phyloP scores from a whole-genome alignment of 345 rosid species.

The Eucalyptus guilfoylei region DNA sequence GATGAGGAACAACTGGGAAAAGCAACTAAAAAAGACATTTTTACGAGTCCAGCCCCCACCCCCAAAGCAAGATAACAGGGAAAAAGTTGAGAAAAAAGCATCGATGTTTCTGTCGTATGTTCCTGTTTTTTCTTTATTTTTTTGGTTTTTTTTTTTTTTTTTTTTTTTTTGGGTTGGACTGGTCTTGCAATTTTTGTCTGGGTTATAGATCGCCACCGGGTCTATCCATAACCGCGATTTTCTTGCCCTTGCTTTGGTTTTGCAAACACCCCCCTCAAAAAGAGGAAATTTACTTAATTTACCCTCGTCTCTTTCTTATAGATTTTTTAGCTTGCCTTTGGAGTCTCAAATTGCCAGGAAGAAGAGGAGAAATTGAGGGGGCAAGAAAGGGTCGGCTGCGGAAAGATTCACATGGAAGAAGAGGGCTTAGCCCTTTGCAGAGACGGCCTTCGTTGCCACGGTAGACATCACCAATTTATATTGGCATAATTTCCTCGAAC shows the following conservation, averaged over 20 bases:
- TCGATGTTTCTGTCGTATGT: background rate
- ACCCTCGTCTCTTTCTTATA: background rate
- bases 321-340: background rate
- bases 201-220: background rate
- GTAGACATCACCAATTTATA: background rate
- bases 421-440: background rate
- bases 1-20: background rate
- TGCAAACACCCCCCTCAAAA: background rate
- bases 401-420: background rate
- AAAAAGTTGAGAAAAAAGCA: background rate
- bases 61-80: background rate
- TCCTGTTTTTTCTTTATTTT: background rate
- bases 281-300: accelerated
- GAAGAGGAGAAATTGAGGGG: background rate
- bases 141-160: accelerated
- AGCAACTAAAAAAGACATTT: background rate
- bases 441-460: background rate
- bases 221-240: background rate
- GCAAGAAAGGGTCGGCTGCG: background rate
- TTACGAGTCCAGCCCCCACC: background rate
- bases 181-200: background rate
- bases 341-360: background rate
- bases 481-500: no score
- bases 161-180: background rate
- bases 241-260: background rate